Percentiles rank a stretch among this genome's conserved stretches.
Evolutionary conservation across 2,329 filamentous ascomycete species (phyloP).

Genomic region (Verticillium albo-atrum): DNA sequence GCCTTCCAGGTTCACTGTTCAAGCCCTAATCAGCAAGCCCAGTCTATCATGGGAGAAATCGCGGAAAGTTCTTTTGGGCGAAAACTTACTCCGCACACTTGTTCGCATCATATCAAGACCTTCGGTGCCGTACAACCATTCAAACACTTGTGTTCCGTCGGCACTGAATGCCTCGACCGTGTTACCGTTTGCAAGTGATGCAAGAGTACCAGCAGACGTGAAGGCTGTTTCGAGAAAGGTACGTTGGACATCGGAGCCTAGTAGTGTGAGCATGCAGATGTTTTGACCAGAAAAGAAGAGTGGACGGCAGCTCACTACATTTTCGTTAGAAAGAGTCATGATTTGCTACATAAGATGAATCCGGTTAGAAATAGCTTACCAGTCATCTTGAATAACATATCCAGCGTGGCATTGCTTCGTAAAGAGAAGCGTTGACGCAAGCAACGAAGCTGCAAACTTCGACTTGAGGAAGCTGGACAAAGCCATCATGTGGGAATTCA

Average conservation of each 20-base stretch:
- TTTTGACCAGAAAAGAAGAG: not conserved
- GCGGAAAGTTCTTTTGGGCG: too few relatives aligned
- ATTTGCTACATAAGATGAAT: too few relatives aligned
- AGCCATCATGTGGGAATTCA: not conserved
- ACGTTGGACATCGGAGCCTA: too few relatives aligned
- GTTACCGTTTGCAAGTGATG: not conserved
- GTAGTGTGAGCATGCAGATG: too few relatives aligned
- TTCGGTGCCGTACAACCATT: not conserved
- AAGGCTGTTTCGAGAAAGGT: too few relatives aligned
- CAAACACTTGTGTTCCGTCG: not conserved
- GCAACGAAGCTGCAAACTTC: too few relatives aligned
- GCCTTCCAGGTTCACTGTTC: too few relatives aligned
- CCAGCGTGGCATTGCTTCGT: not conserved
- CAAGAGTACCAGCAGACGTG: too few relatives aligned
- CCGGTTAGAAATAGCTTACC: too few relatives aligned
- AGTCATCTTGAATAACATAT: constrained; percentile 1
- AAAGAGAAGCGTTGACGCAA: not conserved
- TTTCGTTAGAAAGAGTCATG: too few relatives aligned
- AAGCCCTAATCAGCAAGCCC: not conserved
- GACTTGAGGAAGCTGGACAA: too few relatives aligned
- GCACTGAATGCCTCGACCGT: not conserved
- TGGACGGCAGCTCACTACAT: not conserved
- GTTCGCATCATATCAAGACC: not conserved
- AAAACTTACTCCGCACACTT: not conserved
- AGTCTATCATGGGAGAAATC: too few relatives aligned